These are phyloP conservation scores for Crucibulum laeve DNA, from an alignment of 768 basidiomycete genomes.

Conservation along the genomic window DNA sequence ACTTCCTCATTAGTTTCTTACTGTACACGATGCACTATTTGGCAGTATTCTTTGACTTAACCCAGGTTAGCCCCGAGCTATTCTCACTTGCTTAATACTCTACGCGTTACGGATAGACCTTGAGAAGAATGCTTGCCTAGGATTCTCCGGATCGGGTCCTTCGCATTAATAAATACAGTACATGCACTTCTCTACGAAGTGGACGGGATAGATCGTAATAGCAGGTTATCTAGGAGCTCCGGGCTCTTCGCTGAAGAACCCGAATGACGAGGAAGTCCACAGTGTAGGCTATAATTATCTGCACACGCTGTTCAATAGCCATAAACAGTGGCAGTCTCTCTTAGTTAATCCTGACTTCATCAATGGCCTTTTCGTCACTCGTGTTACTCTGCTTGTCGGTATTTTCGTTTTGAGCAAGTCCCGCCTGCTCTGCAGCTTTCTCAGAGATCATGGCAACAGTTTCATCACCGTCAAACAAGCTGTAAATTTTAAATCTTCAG, in stretches of 20 bases:
- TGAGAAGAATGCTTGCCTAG: no score
- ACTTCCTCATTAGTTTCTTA: no score
- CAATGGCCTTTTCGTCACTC: slow-evolving; percentile 14
- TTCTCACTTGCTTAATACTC: no score
- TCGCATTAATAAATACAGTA: no score
- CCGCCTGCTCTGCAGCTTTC: slow-evolving; percentile 18
- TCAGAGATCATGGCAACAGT: slow-evolving; percentile 29
- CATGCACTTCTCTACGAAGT: background rate
- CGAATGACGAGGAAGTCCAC: background rate
- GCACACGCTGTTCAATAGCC: no score
- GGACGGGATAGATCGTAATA: background rate
- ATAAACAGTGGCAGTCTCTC: no score
- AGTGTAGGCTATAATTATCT: background rate
- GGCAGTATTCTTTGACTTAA: no score
- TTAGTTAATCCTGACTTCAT: slow-evolving; percentile 8
- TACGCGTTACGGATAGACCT: no score
- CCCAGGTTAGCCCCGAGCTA: no score
- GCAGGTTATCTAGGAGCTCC: background rate
- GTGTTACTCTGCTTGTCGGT: slow-evolving; percentile 6
- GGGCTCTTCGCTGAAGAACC: background rate
- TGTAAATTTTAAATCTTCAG: slow-evolving; percentile 8
- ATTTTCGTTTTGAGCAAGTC: slow-evolving; percentile 9
- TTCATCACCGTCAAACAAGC: slow-evolving; percentile 57
- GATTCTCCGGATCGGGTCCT: no score
- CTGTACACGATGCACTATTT: no score